Conservation (phyloP, 2,329 filamentous ascomycete genomes). For the Verticillium albo-atrum region DNA sequence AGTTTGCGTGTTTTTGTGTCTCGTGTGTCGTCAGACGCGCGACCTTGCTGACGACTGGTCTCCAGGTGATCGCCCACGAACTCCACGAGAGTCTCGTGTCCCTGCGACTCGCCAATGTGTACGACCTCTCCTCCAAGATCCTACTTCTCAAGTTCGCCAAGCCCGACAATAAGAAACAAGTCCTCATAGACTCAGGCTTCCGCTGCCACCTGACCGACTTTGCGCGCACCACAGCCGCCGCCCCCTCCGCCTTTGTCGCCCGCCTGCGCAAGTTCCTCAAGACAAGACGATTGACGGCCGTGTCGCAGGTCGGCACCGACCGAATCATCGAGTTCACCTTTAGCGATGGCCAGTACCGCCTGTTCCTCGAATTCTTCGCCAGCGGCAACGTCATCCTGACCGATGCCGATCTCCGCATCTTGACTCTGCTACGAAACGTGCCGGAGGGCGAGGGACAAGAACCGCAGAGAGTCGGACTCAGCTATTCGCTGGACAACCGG, state of each 20-base stretch:
- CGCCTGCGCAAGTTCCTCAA: constrained; percentile 84
- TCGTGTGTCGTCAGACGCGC: too few species aligned
- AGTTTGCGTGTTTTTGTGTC: too few species aligned
- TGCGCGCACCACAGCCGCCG: constrained; percentile 76
- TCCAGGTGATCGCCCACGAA: constrained; percentile 88
- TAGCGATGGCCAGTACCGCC: constrained; percentile 80
- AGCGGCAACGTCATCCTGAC: constrained; percentile 93
- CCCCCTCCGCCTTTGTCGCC: constrained; percentile 80
- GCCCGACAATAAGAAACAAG: constrained; percentile 80
- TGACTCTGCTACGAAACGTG: constrained; percentile 77
- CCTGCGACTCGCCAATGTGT: constrained; percentile 86
- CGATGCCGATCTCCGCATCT: constrained; percentile 75
- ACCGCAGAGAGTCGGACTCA: constrained; percentile 69
- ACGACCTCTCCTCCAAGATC: constrained; percentile 93
- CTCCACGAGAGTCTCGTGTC: constrained; percentile 71
- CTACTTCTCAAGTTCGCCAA: constrained; percentile 94
- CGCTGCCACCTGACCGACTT: constrained; percentile 93
- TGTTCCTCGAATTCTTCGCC: constrained; percentile 95
- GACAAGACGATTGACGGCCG: constrained; percentile 74
- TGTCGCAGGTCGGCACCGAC: constrained; percentile 87
- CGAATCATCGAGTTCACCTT: constrained; percentile 90
- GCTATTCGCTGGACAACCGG: constrained; percentile 75
- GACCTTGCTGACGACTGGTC: constrained; percentile 6
- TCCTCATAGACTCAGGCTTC: constrained; percentile 92
- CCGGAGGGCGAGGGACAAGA: constrained; percentile 80